Evolutionary conservation across 345 rosid genomes (phyloP), one percentile per base, ranked within the genome.

Genomic region (Euclidium syriacum): DNA sequence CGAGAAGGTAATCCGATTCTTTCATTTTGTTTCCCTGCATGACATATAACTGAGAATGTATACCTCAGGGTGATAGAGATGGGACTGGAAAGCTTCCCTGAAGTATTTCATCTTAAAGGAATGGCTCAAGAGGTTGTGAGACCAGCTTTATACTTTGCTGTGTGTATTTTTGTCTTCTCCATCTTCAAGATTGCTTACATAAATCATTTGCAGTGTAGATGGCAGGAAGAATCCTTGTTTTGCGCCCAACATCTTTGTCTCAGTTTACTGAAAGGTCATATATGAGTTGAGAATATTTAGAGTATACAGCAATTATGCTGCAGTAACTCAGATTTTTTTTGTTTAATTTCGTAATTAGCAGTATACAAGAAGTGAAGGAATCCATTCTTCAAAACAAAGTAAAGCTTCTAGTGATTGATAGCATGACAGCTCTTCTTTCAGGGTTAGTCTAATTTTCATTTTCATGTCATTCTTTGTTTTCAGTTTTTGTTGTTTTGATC

Each of bases 361-460:
- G 96, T 73, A 79, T 86, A 75, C 82, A 84, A 69, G 81, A 86
- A 77, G 86, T 91, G 41, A 84, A 91, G 79, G 75, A 78, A 39
- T 86, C 81, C 46, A 74, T 91, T 51, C 83, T 85, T 72, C 83
- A 79, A 74, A 76, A 75, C 75, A 81, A 78, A 69, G 92, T 88
- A 75, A 84, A 83, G 85, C 71, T 91, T 77, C 75, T 88, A 15
- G 81, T 91, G 29, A 82, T 91, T 62, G 96, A 91, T 70, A 83
- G 98, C 81, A 86, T 88, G 91, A 80, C 95, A 19, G 90, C 91
- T 72, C 88, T 91, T 73, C 76, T 83, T 73, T 83, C 91, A 41
- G 95, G 89, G 96, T 88, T 61, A 49, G 83, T 44, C 26, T 46
- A 15, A 1, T 3, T 35, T 65, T 35, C 41, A 26, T 15, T 20